A percentile compares a stretch with the other conserved stretches of the same genome.
phyloP scores from a whole-genome alignment of 176 grass and related monocot genomes.

The Olyra latifolia region DNA sequence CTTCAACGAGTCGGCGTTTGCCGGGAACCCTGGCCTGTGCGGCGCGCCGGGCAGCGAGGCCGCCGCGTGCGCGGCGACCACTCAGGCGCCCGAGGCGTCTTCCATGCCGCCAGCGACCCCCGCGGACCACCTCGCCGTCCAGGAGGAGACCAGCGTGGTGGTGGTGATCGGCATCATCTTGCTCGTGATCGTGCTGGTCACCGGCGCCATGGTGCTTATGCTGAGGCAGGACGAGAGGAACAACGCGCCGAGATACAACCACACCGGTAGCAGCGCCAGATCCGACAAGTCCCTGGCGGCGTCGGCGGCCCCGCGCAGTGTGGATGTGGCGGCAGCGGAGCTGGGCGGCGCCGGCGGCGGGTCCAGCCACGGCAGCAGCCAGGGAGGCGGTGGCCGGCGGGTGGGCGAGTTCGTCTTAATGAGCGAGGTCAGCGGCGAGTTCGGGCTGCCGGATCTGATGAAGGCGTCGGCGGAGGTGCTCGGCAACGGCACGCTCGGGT shows the following conservation, averaged over 20 bases:
- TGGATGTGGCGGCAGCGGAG: constrained; percentile 13
- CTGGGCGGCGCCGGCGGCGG: not conserved
- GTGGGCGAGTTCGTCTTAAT: constrained; percentile 66
- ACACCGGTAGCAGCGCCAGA: not conserved
- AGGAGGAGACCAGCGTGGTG: constrained; percentile 49
- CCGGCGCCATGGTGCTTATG: constrained; percentile 42
- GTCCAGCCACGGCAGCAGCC: constrained; percentile 26
- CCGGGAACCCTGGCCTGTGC: constrained; percentile 60
- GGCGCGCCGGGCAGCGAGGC: not conserved
- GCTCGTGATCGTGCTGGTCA: constrained; percentile 40
- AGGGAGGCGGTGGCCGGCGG: constrained; percentile 1
- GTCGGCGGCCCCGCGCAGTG: not conserved
- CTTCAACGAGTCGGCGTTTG: constrained; percentile 55
- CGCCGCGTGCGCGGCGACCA: constrained; percentile 5
- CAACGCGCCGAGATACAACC: constrained; percentile 24
- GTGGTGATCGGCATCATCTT: constrained; percentile 48
- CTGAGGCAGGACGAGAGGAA: constrained; percentile 29
- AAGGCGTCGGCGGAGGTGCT: constrained; percentile 86
- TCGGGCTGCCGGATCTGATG: constrained; percentile 84
- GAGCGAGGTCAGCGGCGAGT: constrained; percentile 35
- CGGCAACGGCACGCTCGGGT: constrained; percentile 70
- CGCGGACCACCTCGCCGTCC: not conserved
- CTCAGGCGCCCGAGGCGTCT: not conserved
- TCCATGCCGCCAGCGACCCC: not conserved
- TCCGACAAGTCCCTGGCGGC: not conserved